A percentile compares a stretch with the other conserved stretches of the same genome.
Evolutionary conservation across 129 eudicot genomes (phyloP).

Genomic region (Erigeron canadensis): DNA sequence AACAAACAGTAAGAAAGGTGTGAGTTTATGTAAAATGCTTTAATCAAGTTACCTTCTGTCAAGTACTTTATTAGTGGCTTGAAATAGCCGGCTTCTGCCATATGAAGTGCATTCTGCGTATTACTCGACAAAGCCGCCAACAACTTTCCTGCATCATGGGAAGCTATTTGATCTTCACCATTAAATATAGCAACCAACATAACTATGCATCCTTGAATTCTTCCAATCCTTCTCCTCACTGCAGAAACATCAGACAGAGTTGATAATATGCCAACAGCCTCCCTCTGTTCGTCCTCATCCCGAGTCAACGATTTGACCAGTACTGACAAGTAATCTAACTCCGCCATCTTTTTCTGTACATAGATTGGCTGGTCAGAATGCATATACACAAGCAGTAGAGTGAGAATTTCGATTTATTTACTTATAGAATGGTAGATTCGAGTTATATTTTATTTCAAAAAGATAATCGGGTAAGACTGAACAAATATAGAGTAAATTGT

Average conservation of each 20-base stretch:
- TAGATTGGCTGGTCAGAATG: constrained; percentile 2
- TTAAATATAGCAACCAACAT: constrained; percentile 80
- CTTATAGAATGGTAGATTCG: background rate
- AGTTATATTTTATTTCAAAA: constrained; percentile 14
- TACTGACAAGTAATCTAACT: constrained; percentile 50
- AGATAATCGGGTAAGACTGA: background rate
- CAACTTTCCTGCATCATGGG: constrained; percentile 67
- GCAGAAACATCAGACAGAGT: constrained; percentile 51
- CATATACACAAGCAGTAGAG: constrained; percentile 1
- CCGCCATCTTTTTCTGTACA: constrained; percentile 76
- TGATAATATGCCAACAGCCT: constrained; percentile 71
- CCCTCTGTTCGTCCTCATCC: constrained; percentile 74
- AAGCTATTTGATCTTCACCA: constrained; percentile 69
- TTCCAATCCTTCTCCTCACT: constrained; percentile 69
- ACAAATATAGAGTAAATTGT: background rate
- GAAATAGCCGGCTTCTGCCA: constrained; percentile 96
- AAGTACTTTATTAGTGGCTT: constrained; percentile 75
- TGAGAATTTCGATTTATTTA: background rate
- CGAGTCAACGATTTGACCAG: constrained; percentile 75
- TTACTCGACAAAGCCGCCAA: constrained; percentile 66
- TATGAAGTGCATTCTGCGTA: constrained; percentile 86
- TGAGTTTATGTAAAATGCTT: background rate
- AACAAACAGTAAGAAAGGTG: constrained; percentile 11
- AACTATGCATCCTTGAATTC: constrained; percentile 86
- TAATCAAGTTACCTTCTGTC: constrained; percentile 55